phyloP scores from a whole-genome alignment of 2,329 filamentous ascomycete genomes.

The Davidsoniella eucalypti region DNA sequence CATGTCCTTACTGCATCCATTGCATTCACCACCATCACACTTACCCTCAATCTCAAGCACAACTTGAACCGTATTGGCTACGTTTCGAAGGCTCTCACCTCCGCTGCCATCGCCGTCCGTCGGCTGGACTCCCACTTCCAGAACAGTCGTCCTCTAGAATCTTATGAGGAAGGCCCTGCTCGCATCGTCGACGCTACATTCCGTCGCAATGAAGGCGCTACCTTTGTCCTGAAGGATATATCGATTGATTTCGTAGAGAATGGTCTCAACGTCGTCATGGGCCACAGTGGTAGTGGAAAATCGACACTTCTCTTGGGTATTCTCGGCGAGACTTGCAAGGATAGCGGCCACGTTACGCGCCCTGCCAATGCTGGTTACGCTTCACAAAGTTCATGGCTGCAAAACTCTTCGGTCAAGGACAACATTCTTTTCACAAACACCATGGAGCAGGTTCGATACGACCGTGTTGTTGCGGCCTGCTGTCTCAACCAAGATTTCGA shows the following conservation, averaged over 20 bases:
- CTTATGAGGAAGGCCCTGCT: conserved; percentile 33
- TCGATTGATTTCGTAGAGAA: conserved; percentile 35
- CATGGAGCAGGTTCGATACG: conserved; percentile 36
- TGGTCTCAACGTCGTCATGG: conserved; percentile 37
- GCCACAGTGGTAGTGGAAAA: conserved; percentile 40
- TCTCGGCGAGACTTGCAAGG: conserved; percentile 36
- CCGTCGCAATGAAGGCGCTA: conserved; percentile 31
- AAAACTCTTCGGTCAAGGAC: conserved; percentile 37
- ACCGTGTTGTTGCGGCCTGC: conserved; percentile 38
- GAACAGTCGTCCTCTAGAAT: conserved; percentile 30
- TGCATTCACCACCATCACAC: conserved; percentile 38
- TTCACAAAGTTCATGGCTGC: conserved; percentile 40
- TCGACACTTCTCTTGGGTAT: conserved; percentile 38
- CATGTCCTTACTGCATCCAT: conserved; percentile 35
- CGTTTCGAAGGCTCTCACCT: conserved; percentile 23
- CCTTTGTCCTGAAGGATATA: conserved; percentile 31
- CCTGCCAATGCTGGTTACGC: conserved; percentile 39
- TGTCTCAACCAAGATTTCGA: conserved; percentile 34
- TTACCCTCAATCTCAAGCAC: conserved; percentile 35
- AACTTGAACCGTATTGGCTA: conserved; percentile 23
- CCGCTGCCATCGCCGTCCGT: conserved; percentile 30
- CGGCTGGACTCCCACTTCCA: conserved; percentile 38
- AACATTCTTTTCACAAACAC: conserved; percentile 38
- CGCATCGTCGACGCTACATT: conserved; percentile 31
- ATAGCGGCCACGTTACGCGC: conserved; percentile 29